Evolutionary conservation across 352 stramenopile genomes (phyloP).

Genomic region (Lagenidium giganteum): DNA sequence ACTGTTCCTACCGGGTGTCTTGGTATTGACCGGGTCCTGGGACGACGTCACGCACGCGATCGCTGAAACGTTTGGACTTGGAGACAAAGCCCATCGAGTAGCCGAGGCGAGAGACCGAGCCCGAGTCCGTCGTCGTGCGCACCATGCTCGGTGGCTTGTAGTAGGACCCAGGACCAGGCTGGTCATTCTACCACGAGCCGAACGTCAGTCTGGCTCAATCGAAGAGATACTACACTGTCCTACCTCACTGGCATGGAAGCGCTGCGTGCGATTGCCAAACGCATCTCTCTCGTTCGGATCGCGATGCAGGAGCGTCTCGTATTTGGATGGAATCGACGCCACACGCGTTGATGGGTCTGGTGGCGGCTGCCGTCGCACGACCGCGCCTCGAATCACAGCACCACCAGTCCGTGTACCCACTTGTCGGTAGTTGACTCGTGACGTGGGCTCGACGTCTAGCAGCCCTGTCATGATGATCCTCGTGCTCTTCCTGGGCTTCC

Average conservation of each 20-base stretch:
- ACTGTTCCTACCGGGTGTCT: conserved; percentile 25
- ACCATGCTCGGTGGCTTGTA: conserved; percentile 60
- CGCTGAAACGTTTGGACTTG: conserved; percentile 67
- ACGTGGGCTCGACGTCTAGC: conserved; percentile 2
- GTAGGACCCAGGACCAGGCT: conserved; percentile 62
- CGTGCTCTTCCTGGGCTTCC: background rate
- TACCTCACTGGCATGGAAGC: conserved; percentile 59
- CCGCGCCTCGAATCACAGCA: conserved; percentile 9
- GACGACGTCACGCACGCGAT: conserved; percentile 34
- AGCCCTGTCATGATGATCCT: conserved; percentile 9
- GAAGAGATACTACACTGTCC: background rate
- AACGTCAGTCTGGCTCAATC: background rate
- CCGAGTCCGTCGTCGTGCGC: conserved; percentile 51
- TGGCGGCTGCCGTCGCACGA: conserved; percentile 9
- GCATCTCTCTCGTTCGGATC: conserved; percentile 53
- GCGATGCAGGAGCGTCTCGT: conserved; percentile 64
- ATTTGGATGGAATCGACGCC: conserved; percentile 77
- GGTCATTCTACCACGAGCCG: conserved; percentile 42
- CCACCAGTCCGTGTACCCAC: conserved; percentile 28
- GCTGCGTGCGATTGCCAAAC: conserved; percentile 60
- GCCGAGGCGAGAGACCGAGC: conserved; percentile 65
- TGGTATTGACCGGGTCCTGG: conserved; percentile 69
- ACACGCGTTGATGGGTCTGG: conserved; percentile 27
- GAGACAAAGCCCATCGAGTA: conserved; percentile 78
- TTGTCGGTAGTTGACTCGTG: conserved; percentile 50